Percentiles rank a stretch among this genome's conserved stretches.
phyloP scores from a whole-genome alignment of 2,329 filamentous ascomycete species.

The Paraphoma chrysanthemicola region DNA sequence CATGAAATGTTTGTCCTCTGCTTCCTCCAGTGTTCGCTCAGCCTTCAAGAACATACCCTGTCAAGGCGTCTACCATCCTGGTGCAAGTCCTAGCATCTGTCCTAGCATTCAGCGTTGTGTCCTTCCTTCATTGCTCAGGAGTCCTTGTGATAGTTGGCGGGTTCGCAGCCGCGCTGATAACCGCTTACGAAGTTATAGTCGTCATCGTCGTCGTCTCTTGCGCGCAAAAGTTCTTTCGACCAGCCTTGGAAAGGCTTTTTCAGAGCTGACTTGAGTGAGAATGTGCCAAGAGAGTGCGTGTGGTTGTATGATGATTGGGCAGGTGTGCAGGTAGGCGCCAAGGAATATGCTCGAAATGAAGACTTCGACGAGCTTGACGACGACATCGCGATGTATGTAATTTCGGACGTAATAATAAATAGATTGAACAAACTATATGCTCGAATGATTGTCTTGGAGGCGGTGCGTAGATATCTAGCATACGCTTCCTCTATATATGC shows the following conservation, averaged over 20 bases:
- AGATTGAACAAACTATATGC: no score
- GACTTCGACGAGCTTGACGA: conserved; percentile 7
- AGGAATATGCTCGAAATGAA: conserved; percentile 10
- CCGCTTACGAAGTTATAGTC: conserved; percentile 46
- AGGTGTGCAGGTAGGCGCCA: not conserved
- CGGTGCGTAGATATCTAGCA: not conserved
- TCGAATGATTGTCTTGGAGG: not conserved
- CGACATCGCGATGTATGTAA: conserved; percentile 7
- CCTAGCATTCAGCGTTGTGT: not conserved
- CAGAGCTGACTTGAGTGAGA: conserved; percentile 25
- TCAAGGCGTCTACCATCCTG: no score
- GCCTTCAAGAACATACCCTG: not conserved
- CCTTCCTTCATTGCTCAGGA: not conserved
- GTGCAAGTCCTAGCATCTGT: not conserved
- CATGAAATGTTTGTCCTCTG: no score
- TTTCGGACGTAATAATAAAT: no score
- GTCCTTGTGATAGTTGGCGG: conserved; percentile 12
- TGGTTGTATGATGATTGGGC: conserved; percentile 1
- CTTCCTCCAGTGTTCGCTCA: not conserved
- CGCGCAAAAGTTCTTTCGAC: conserved; percentile 41
- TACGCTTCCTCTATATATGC: not conserved
- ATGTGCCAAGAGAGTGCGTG: conserved; percentile 8
- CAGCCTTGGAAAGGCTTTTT: conserved; percentile 47
- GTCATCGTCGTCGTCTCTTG: conserved; percentile 42
- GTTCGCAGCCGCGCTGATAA: conserved; percentile 19